Evolutionary conservation across 2,329 filamentous ascomycete genomes (phyloP).

Genomic region (Kalmusia sp.): DNA sequence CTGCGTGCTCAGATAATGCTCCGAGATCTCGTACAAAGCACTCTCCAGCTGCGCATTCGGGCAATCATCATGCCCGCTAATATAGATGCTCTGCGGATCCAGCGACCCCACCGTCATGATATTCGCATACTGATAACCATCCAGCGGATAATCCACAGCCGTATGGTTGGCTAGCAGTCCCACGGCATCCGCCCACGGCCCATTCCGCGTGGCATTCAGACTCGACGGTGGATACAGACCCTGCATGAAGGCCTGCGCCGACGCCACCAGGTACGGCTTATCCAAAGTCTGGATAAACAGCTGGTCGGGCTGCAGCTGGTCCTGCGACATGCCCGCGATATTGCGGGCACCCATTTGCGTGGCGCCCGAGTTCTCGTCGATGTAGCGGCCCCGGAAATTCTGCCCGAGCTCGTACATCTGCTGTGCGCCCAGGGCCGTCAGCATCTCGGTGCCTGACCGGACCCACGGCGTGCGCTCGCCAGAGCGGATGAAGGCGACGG

Average conservation of each 20-base stretch:
- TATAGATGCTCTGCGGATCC: conserved; percentile 59
- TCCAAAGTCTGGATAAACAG: conserved; percentile 57
- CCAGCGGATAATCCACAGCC: conserved; percentile 55
- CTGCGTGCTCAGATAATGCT: conserved; percentile 50
- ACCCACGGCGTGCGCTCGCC: conserved; percentile 62
- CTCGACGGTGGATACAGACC: conserved; percentile 64
- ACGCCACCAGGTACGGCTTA: conserved; percentile 56
- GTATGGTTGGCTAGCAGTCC: conserved; percentile 58
- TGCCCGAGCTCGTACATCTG: conserved; percentile 59
- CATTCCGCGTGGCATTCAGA: conserved; percentile 32
- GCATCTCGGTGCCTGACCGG: conserved; percentile 33
- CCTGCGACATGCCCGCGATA: conserved; percentile 52
- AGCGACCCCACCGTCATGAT: conserved; percentile 52
- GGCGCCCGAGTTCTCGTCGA: conserved; percentile 39
- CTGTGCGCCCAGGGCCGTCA: conserved; percentile 64
- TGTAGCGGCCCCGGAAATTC: conserved; percentile 61
- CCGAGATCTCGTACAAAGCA: conserved; percentile 50
- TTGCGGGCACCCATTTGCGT: conserved; percentile 32
- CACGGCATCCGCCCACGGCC: conserved; percentile 35
- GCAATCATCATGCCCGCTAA: conserved; percentile 59
- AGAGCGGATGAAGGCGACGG: conserved; percentile 61
- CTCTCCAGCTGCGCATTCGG: conserved; percentile 45
- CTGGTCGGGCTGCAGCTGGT: conserved; percentile 54
- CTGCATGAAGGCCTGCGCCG: conserved; percentile 68
- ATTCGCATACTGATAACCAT: conserved; percentile 65